Conservation (phyloP, 768 basidiomycete species). For the Panaeolus papilionaceus region DNA sequence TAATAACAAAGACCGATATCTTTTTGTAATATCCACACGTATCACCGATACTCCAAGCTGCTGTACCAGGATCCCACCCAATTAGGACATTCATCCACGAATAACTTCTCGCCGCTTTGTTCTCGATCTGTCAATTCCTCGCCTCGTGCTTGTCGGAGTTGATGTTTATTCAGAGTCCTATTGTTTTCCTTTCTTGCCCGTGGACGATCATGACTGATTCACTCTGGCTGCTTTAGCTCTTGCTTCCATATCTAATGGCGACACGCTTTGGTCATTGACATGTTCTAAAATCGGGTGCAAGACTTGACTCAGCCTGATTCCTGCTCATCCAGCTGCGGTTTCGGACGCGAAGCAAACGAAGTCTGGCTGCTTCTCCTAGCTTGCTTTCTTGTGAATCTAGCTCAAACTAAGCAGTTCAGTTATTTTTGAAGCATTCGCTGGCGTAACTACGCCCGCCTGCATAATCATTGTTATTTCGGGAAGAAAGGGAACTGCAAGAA, state of each 20-base stretch:
- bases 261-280: not conserved
- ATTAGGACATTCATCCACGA: not conserved
- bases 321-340: not conserved
- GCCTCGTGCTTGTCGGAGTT: constrained; percentile 10
- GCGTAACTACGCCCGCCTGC: not conserved
- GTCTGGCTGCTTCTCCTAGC: not conserved
- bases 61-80: not conserved
- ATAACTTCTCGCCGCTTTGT: constrained; percentile 4
- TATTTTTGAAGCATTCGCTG: constrained; percentile 3
- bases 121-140: constrained; percentile 8
- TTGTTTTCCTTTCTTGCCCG: constrained; percentile 11
- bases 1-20: not conserved
- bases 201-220: constrained; percentile 6
- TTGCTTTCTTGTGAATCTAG: constrained; percentile 2
- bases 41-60: constrained; percentile 5
- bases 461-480: not conserved
- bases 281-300: constrained; percentile 4
- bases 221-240: not conserved
- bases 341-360: constrained; percentile 6
- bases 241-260: constrained; percentile 11
- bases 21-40: constrained; percentile 8
- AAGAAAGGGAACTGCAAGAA: constrained; percentile 6
- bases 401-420: not conserved
- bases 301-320: not conserved
- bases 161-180: constrained; percentile 12